Percentiles rank a stretch among this genome's conserved stretches.
phyloP scores from a whole-genome alignment of 441 rosid genomes.

The Arabidopsis lyrata region DNA sequence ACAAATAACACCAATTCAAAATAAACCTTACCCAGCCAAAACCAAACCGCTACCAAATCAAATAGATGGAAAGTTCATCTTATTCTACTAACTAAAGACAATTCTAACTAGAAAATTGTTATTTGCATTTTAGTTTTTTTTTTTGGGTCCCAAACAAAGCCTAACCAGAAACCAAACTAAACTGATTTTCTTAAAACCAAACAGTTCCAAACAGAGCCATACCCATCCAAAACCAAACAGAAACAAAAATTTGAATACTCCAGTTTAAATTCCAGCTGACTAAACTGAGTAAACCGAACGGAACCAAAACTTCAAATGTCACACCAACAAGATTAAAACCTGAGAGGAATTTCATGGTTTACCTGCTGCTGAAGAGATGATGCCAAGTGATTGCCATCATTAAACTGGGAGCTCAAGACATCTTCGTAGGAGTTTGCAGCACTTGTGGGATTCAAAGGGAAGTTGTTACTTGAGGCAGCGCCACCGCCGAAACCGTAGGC shows the following conservation, averaged over 20 bases:
- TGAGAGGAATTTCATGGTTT: background rate
- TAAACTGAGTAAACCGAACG: background rate
- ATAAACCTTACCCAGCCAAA: background rate
- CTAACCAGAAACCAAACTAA: background rate
- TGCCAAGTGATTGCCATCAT: conserved; percentile 70
- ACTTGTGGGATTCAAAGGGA: conserved; percentile 63
- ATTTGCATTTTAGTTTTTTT: background rate
- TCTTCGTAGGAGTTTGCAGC: conserved; percentile 75
- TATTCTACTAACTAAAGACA: background rate
- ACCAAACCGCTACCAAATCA: background rate
- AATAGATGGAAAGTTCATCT: background rate
- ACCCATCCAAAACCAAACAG: background rate
- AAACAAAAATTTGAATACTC: background rate
- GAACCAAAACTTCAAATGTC: background rate
- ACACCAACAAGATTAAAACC: background rate
- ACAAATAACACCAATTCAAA: background rate
- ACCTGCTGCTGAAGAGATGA: conserved; percentile 71
- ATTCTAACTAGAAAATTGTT: background rate
- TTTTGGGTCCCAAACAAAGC: background rate
- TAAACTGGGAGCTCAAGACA: conserved; percentile 81
- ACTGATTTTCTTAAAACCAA: background rate
- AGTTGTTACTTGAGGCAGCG: conserved; percentile 59
- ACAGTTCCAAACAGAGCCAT: background rate
- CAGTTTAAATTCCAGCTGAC: background rate
- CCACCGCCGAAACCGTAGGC: conserved; percentile 80